Percentiles rank a stretch among this genome's conserved stretches.
Conservation (phyloP, 2,329 filamentous ascomycete genomes). For the Cryoendolithus antarcticus region DNA sequence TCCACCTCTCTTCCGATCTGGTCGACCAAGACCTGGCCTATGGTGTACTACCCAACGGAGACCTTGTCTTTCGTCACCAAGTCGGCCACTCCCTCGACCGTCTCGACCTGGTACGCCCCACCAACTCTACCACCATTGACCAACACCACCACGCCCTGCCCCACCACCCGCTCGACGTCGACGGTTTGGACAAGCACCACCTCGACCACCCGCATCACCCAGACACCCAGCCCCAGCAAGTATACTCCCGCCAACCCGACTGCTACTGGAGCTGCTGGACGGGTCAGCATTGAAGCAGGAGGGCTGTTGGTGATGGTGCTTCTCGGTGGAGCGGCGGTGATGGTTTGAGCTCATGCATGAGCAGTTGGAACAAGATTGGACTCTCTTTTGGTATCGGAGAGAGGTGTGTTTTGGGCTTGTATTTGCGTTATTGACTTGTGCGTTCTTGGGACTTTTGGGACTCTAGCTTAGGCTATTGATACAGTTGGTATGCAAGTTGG, state of each 20-base stretch:
- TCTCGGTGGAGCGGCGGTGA: too few species aligned
- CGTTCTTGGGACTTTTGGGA: too few species aligned
- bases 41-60: not conserved
- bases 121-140: not conserved
- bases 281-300: too few species aligned
- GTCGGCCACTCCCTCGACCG: not conserved
- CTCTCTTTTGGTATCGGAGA: too few species aligned
- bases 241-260: not conserved
- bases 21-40: not conserved
- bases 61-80: not conserved
- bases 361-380: too few species aligned
- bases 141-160: constrained; percentile 1
- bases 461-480: too few species aligned
- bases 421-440: too few species aligned
- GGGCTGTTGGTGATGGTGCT: too few species aligned
- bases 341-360: too few species aligned
- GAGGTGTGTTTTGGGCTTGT: too few species aligned
- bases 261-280: too few species aligned
- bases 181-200: constrained; percentile 4
- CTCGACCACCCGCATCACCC: not conserved
- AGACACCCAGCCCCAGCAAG: not conserved
- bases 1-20: not conserved
- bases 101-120: not conserved
- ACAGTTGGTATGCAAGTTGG: too few species aligned
- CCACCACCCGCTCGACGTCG: constrained; percentile 1